Evolutionary conservation across 768 basidiomycete species (phyloP).

Genomic region (Dentipellis fragilis): DNA sequence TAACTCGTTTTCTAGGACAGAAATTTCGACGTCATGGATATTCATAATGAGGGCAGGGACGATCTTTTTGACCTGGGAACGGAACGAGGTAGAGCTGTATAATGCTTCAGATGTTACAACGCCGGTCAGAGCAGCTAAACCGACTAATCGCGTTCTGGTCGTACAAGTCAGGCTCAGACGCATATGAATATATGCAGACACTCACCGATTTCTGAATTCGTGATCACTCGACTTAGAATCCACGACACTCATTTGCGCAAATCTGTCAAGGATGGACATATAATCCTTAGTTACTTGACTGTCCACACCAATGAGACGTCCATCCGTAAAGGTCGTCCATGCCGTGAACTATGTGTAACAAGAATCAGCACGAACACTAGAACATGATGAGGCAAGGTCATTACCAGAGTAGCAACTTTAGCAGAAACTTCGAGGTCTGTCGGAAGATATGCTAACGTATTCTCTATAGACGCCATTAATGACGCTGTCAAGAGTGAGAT

Average conservation of each 20-base stretch:
- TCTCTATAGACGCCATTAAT: constrained; percentile 55
- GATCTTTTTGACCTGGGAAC: constrained; percentile 58
- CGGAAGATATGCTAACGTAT: constrained; percentile 41
- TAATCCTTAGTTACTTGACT: constrained; percentile 60
- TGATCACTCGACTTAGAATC: constrained; percentile 42
- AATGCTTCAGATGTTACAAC: constrained; percentile 80
- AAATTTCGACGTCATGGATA: constrained; percentile 51
- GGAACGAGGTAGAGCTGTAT: constrained; percentile 65
- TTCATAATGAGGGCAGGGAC: constrained; percentile 63
- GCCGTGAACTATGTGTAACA: constrained; percentile 62
- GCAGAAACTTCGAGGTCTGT: constrained; percentile 69
- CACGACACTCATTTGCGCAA: constrained; percentile 49
- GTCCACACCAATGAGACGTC: constrained; percentile 74
- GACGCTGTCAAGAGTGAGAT: constrained; percentile 64
- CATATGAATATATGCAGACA: neutral
- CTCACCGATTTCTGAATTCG: constrained; percentile 68
- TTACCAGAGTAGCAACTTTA: constrained; percentile 70
- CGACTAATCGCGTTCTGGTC: constrained; percentile 71
- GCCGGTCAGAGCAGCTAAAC: constrained; percentile 72
- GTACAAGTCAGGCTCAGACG: neutral
- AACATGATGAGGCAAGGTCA: constrained; percentile 15
- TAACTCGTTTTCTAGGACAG: constrained; percentile 60
- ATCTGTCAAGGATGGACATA: constrained; percentile 52
- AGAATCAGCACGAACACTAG: neutral
- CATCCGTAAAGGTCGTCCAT: constrained; percentile 89